A percentile compares a stretch with the other conserved stretches of the same genome.
Conservation (phyloP, 352 stramenopile genomes). For the Phytophthora macrochlamydospora region DNA sequence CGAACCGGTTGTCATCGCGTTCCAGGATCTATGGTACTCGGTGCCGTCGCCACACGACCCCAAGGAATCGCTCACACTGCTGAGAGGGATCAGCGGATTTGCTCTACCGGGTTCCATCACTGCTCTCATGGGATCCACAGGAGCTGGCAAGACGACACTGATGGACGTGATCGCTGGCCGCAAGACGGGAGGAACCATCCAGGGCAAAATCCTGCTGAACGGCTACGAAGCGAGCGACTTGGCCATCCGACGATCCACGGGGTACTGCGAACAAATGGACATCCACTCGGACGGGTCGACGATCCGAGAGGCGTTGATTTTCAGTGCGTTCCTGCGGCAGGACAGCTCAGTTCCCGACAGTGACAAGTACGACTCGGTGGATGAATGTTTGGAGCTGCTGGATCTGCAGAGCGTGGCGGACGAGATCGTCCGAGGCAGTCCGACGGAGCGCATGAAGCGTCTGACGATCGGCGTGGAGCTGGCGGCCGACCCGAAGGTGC, state of each 20-base stretch:
- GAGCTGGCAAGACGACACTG: conserved; percentile 90
- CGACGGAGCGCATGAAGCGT: conserved; percentile 49
- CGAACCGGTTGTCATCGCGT: conserved; percentile 31
- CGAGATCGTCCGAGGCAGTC: conserved; percentile 43
- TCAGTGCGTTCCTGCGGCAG: conserved; percentile 80
- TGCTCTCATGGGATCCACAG: conserved; percentile 58
- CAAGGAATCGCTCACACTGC: conserved; percentile 61
- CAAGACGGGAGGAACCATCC: conserved; percentile 80
- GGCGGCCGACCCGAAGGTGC: conserved; percentile 67
- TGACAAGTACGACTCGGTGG: conserved; percentile 34
- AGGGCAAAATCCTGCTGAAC: conserved; percentile 61
- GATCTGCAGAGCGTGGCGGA: conserved; percentile 36
- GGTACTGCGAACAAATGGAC: conserved; percentile 4
- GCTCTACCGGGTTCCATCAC: conserved; percentile 48
- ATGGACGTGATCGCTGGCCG: conserved; percentile 93
- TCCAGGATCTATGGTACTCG: conserved; percentile 45
- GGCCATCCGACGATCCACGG: conserved; percentile 31
- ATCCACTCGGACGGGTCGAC: conserved; percentile 2
- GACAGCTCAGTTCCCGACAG: conserved; percentile 29
- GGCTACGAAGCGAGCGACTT: conserved; percentile 38
- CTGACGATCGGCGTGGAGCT: conserved; percentile 88
- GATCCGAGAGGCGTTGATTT: conserved; percentile 51
- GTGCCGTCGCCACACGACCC: conserved; percentile 34
- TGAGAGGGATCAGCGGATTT: conserved; percentile 56
- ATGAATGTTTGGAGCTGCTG: conserved; percentile 42